Base-by-base conservation (phyloP, 106 monocot species). In the Acanthochlamys bracteata region DNA sequence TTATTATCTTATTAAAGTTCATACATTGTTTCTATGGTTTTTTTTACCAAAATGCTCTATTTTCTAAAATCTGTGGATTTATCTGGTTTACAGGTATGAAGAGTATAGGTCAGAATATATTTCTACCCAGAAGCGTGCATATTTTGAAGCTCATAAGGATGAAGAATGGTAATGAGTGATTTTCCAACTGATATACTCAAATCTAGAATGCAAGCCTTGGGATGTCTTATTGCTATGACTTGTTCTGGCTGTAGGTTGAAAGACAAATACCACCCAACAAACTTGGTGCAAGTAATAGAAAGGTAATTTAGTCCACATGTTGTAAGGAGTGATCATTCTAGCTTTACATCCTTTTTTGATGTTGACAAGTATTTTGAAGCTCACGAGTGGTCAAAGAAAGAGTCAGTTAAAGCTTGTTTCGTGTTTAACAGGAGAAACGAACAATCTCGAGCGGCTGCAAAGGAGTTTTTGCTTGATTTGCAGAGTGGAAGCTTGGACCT, bases 261-360 rank as follows among this genome's bases (percentile, higher is more conserved):
- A 63, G 79, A 99, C 55, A 99, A 83, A 73, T 99, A 99, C 77
- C 98, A 99, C 79, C 98, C 98, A 24, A 99, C 98, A 41, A 89
- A 99, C 66, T 71, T 99, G 39, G 88, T 89, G 53, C 11, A 78
- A 55, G 98, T 92, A 59, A 99, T 99, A 53, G 98, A 99, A 69
- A 99, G 86, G 98, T 99, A 65, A 80, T 84, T 25, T 17, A 49
- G 49, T 49, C 49, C 2, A 49, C 49, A 4, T 49, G 49, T 60
- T 52, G 39, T 33, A 33, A 33, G 33, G 6, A 33, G 6, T 33
- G 33, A 33, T 33, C 6, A 33, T 33, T 6, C 33, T 33, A 33
- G 33, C 33, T 33, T 1, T 33, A 33, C 33, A 33, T 33, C 33
- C 33, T 33, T 33, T 33, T 33, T 6, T 33, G 4, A 33, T 33